Evolutionary conservation across 768 basidiomycete species (phyloP), one percentile per base, ranked within the genome.

Genomic region (Boletus barrowsii): DNA sequence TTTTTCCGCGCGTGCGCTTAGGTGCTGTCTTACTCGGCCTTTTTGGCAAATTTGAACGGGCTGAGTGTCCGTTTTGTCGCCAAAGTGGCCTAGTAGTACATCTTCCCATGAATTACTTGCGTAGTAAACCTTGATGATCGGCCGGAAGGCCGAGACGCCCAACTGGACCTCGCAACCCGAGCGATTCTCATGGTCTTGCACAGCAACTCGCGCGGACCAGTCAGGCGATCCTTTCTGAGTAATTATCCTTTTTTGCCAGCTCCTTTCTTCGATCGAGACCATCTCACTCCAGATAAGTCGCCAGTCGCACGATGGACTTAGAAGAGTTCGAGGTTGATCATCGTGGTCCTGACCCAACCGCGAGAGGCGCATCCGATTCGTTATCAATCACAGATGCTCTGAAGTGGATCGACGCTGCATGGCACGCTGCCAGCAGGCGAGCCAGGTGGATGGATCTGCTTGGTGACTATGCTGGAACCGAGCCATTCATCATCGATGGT

Each of bases 401-500:
- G 15, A 51, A 59, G 18, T 57, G 58, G 50, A 50, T 78, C 8
- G 75, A 78, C 57, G 57, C 54, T 14, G 53, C 53, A 42, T 81
- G 79, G 79, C 79, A 75, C 55, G 57, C 65, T 29, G 64, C 68
- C 26, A 70, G 67, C 62, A 69, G 73, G 53, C 55, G 63, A 26
- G 76, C 74, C 13, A 64, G 81, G 53, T 81, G 79, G 82, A 87
- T 88, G 85, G 86, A 88, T 65, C 72, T 88, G 10, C 68, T 88
- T 29, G 84, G 85, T 4, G 87, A 86, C 62, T 88, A 86, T 64
- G 86, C 83, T 20, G 87, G 87, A 2, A 76, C 64, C 35, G 87
- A 88, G 62, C 75, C 76, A 15, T 88, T 88, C 61, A 61, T 87
- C 39, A 72, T 88, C 53, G 84, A 87, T 65, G 86, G 86, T 82